These are phyloP conservation scores for Euphorbia pulcherrima DNA, from an alignment of 345 rosid species.

Conservation along the genomic window DNA sequence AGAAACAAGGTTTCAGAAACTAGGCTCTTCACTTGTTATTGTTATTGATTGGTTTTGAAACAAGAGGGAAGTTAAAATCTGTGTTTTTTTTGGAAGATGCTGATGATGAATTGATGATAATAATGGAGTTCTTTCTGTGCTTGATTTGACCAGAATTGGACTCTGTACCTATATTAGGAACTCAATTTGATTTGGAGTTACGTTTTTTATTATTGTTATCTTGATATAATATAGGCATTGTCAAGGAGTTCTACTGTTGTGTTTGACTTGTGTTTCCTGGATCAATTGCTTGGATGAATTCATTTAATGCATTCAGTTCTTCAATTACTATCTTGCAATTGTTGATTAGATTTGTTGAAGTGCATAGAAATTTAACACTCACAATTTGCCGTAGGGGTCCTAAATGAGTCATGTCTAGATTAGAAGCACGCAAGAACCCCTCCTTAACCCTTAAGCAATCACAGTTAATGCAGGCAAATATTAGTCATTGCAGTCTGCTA, in stretches of 20 bases:
- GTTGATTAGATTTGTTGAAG: background rate
- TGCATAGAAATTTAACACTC: background rate
- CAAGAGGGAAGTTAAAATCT: background rate
- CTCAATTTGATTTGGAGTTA: background rate
- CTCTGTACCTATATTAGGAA: background rate
- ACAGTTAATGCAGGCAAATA: no score
- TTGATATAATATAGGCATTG: background rate
- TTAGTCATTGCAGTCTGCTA: no score
- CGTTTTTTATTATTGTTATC: background rate
- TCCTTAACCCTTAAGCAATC: no score
- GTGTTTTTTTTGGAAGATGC: background rate
- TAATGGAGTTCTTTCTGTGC: constrained; percentile 8
- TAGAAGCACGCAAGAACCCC: no score
- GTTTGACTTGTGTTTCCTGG: background rate
- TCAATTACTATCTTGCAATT: background rate
- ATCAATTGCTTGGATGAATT: background rate
- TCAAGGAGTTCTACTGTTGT: background rate
- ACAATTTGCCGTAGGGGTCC: no score
- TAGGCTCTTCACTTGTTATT: background rate
- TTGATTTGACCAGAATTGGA: background rate
- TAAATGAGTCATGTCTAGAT: no score
- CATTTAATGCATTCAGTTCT: background rate
- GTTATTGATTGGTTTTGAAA: background rate
- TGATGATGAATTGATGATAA: constrained; percentile 3
- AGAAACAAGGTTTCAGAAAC: constrained; percentile 14